Evolutionary conservation across 176 grass and related monocot genomes (phyloP), one percentile per base, ranked within the genome.

Genomic region (Melocanna baccifera): DNA sequence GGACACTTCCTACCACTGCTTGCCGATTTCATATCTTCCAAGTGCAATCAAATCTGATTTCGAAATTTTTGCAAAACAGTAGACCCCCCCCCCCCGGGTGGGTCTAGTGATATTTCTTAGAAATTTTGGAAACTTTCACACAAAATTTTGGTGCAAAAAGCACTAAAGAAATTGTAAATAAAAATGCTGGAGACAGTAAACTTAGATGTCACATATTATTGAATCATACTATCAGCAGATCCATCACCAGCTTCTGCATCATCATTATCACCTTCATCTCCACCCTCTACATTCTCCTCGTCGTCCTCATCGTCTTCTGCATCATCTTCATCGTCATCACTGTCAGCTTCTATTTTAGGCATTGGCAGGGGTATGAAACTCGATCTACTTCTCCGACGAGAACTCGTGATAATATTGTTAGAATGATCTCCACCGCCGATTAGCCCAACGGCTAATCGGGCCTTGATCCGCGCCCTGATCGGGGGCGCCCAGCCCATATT

Each of bases 391-490:
- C 93, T 92, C 40, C 91, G 84, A 28, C 96, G 91, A 69, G 96
- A 96, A 84, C 93, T 99, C 26, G 91, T 85, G 19, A 99, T 91
- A n/a, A n/a, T n/a, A n/a, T n/a, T n/a, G n/a, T n/a, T n/a, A n/a
- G n/a, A n/a, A n/a, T n/a, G n/a, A n/a, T n/a, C n/a, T n/a, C n/a
- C n/a, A n/a, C n/a, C n/a, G n/a, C n/a, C n/a, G n/a, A n/a, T n/a
- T n/a, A n/a, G n/a, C n/a, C n/a, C n/a, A n/a, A n/a, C n/a, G n/a
- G n/a, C n/a, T n/a, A n/a, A n/a, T n/a, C n/a, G n/a, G n/a, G n/a
- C n/a, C n/a, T n/a, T n/a, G n/a, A n/a, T n/a, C n/a, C n/a, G n/a
- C n/a, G n/a, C n/a, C n/a, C n/a, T n/a, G n/a, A n/a, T n/a, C n/a
- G n/a, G n/a, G n/a, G n/a, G n/a, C n/a, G n/a, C n/a, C n/a, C n/a